Evolutionary conservation across 2,329 filamentous ascomycete genomes (phyloP), one percentile per base, ranked within the genome.

Genomic region (Harringtonia lauricola): DNA sequence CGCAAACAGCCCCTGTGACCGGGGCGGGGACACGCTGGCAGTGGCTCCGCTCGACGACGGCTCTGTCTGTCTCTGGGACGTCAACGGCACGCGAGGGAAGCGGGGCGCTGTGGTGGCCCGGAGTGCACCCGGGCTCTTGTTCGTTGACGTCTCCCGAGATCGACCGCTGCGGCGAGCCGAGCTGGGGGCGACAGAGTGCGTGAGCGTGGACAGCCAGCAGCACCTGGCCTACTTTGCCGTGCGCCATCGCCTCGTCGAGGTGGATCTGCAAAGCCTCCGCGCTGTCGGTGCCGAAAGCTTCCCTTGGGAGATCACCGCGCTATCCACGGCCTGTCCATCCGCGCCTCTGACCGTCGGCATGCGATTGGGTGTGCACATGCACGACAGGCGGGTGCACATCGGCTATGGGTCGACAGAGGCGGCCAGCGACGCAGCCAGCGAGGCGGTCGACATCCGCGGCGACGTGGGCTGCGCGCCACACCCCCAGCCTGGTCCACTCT

Each of bases 1-100:
- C 17, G 24, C 24, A n/a, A n/a, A n/a, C n/a, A n/a, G n/a, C n/a
- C n/a, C n/a, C n/a, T n/a, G n/a, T n/a, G n/a, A n/a, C n/a, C n/a
- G n/a, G n/a, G 67, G 74, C 21, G 67, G 72, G 15, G 55, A 56
- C 63, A 3, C 71, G 48, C 67, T 81, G 43, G 79, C 86, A 0
- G 72, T 94, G 15, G 81, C 83, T 1, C 86, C 88, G 2, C 66
- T 95, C 8, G 86, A 94, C 46, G 86, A 95, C 57, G 88, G 88
- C 0, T 87, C 85, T 41, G 73, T 95, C n/a, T 86, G 82, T 52
- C 63, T 95, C 8, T 95, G 88, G 88, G 84, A 94, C 56, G 66
- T 86, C 41, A 77, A 72, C 43, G 74, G 73, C 2, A 72, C 69
- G 26, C 64, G 64, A 39, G 62, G 62, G 6, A 67, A 58, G 49